These are phyloP conservation scores for Capsella bursapastoris DNA, from an alignment of 345 rosid genomes.

Conservation along the genomic window DNA sequence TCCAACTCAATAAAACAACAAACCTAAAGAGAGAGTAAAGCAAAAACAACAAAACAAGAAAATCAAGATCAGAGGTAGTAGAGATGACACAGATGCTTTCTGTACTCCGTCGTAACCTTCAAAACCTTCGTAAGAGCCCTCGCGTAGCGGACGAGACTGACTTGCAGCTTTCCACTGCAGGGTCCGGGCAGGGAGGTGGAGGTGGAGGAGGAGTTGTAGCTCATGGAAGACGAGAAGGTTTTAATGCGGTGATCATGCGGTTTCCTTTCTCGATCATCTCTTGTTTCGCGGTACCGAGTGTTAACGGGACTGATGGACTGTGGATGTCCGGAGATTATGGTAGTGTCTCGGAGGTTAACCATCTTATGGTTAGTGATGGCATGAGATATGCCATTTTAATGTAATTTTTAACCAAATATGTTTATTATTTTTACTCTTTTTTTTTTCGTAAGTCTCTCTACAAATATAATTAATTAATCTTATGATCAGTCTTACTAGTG, in stretches of 20 bases:
- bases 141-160: slow-evolving; percentile 77
- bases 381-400: slow-evolving; percentile 92
- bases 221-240: slow-evolving; percentile 44
- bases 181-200: background rate
- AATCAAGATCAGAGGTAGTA: slow-evolving; percentile 8
- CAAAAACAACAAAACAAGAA: background rate
- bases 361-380: slow-evolving; percentile 86
- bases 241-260: slow-evolving; percentile 52
- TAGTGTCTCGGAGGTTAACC: slow-evolving; percentile 74
- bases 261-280: slow-evolving; percentile 61
- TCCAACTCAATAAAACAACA: background rate
- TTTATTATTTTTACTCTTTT: background rate
- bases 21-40: slow-evolving; percentile 3
- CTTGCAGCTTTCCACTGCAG: slow-evolving; percentile 16
- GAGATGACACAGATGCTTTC: slow-evolving; percentile 54
- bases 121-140: slow-evolving; percentile 61
- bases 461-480: background rate
- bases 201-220: slow-evolving; percentile 1
- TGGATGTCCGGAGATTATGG: slow-evolving; percentile 73
- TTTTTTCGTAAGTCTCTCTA: background rate
- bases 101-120: slow-evolving; percentile 52
- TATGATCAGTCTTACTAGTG: too few species aligned
- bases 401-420: slow-evolving; percentile 45
- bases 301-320: slow-evolving; percentile 62
- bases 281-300: slow-evolving; percentile 76